phyloP scores from a whole-genome alignment of 345 rosid species.

The Cardiospermum halicacabum region DNA sequence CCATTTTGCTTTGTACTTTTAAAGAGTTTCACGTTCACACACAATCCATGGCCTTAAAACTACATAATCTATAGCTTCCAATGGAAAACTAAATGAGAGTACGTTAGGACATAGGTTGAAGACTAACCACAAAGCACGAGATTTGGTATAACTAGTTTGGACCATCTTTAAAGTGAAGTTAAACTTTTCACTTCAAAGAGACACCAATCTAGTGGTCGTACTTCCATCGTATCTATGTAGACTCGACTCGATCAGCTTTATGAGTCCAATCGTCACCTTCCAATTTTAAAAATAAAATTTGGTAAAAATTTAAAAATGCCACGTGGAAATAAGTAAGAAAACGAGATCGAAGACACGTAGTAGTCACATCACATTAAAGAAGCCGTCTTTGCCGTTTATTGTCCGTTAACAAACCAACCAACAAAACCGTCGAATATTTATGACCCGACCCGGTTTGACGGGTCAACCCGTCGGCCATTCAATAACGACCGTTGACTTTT shows the following conservation, averaged over 20 bases:
- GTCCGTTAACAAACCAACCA: background rate
- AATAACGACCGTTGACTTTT: constrained; percentile 31
- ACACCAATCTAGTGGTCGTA: background rate
- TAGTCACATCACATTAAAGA: constrained; percentile 12
- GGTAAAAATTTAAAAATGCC: too few species aligned
- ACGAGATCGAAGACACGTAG: background rate
- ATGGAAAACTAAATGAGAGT: background rate
- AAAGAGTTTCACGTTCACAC: too few species aligned
- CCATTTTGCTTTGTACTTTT: background rate
- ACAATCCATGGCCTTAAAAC: too few species aligned
- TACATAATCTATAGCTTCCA: too few species aligned
- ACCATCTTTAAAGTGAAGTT: constrained; percentile 12
- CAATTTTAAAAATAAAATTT: too few species aligned
- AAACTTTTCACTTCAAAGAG: background rate
- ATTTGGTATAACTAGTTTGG: background rate
- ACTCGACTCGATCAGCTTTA: too few species aligned
- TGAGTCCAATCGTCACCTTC: too few species aligned
- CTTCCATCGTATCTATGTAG: background rate
- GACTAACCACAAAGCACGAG: background rate
- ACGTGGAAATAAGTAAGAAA: background rate
- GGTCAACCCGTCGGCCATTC: constrained; percentile 20
- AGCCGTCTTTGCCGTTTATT: constrained; percentile 14
- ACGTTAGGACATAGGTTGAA: background rate
- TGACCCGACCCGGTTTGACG: background rate
- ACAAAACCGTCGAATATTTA: too few species aligned